Conservation (phyloP, 768 basidiomycete species). For the Hydnomerulius pinastri region DNA sequence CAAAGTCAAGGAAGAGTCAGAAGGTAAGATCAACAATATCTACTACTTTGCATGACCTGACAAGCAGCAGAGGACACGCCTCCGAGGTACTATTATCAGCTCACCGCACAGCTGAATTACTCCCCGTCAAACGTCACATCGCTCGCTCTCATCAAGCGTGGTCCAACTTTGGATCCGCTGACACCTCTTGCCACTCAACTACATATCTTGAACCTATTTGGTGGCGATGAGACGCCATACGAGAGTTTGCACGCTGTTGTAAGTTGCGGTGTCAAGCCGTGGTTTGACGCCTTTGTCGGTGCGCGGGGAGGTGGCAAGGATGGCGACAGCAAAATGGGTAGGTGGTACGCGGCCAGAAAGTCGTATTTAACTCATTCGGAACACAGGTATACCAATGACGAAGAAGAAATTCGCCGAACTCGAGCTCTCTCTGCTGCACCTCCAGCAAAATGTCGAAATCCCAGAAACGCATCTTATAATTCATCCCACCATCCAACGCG, state of each 20-base stretch:
- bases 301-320: slow-evolving; percentile 76
- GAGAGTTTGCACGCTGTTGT: slow-evolving; percentile 95
- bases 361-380: slow-evolving; percentile 6
- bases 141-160: slow-evolving; percentile 93
- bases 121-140: slow-evolving; percentile 80
- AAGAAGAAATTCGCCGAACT: slow-evolving; percentile 99
- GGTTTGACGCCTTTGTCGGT: slow-evolving; percentile 97
- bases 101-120: slow-evolving; percentile 77
- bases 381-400: slow-evolving; percentile 87
- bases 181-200: slow-evolving; percentile 81
- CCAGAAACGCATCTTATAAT: slow-evolving; percentile 93
- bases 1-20: slow-evolving; percentile 72
- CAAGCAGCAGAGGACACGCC: slow-evolving; percentile 58
- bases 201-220: slow-evolving; percentile 90
- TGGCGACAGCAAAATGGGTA: slow-evolving; percentile 80
- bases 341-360: slow-evolving; percentile 18
- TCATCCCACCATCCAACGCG: slow-evolving; percentile 85
- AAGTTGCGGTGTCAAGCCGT: slow-evolving; percentile 93
- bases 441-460: slow-evolving; percentile 99
- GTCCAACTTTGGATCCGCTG: slow-evolving; percentile 77
- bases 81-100: slow-evolving; percentile 63
- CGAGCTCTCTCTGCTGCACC: slow-evolving; percentile 88
- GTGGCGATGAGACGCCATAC: slow-evolving; percentile 87
- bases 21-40: slow-evolving; percentile 52
- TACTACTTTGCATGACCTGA: slow-evolving; percentile 8